Base-by-base conservation (phyloP, 257 asterid species). In the Solanum chaucha region DNA sequence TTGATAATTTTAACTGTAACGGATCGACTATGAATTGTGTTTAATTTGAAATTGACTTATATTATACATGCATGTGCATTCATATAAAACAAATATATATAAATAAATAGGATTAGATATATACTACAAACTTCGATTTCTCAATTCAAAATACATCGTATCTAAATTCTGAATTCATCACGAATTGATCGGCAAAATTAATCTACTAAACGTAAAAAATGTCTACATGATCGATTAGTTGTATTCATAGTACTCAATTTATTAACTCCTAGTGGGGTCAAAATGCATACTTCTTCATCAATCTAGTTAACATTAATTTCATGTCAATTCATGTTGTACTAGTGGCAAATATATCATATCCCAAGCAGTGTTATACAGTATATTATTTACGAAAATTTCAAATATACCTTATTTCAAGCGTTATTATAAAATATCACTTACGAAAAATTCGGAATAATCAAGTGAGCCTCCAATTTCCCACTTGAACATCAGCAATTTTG, bases 231-330 rank as follows among this genome's bases (percentile, higher is more conserved):
- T 41, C 32, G 24, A 41, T 67, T n/a, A 40, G 82, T 74, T 40
- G 9, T 75, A 75, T 40, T 38, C 6, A 38, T 75, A 19, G 34
- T 38, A 38, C 30, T 36, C 61, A 40, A 77, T 38, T 71, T 78
- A 11, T 77, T 24, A n/a, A 78, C 84, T 78, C 22, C 17, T 17
- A 6, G 84, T 80, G 84, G 40, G 84, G 84, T 46, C 84, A 6
- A 44, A 46, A 80, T 80, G 85, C 17, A 26, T 8, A 8, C 67
- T 46, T 48, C 67, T 26, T 46, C 26, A 3, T 80, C 67, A 34
- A 77, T 19, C 61, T 24, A 34, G 22, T 24, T 75, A 40, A 30
- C 15, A 74, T 74, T 70, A 10, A 65, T 26, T 74, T 10, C 48
- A 32, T 77, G 83, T 77, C 83, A 75, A 75, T 40, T 40, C 83